A percentile compares a stretch with the other conserved stretches of the same genome.
Evolutionary conservation across 352 stramenopile species (phyloP).

Genomic region (Phytophthora pistaciae): DNA sequence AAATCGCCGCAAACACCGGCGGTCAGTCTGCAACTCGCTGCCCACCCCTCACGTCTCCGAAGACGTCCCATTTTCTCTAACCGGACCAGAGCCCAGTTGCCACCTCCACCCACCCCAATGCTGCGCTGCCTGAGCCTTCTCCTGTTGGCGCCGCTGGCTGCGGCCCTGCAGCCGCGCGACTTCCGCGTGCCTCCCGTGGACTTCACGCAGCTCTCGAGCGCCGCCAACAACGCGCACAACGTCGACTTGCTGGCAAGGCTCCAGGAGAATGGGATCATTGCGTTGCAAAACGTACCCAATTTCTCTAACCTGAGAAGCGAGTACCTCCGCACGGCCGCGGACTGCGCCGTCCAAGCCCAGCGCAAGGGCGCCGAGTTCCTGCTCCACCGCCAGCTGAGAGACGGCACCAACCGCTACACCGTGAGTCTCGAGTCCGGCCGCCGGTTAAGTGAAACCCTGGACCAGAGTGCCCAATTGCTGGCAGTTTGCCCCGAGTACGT

Average conservation of each 20-base stretch:
- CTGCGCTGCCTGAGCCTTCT: slow-evolving; percentile 25
- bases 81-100: neutral
- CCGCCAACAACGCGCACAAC: slow-evolving; percentile 41
- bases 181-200: slow-evolving; percentile 69
- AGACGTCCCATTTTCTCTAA: slow-evolving; percentile 13
- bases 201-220: slow-evolving; percentile 53
- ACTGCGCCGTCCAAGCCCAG: slow-evolving; percentile 64
- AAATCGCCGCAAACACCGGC: neutral
- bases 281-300: slow-evolving; percentile 75
- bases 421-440: slow-evolving; percentile 74
- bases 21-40: slow-evolving; percentile 30
- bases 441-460: slow-evolving; percentile 39
- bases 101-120: slow-evolving; percentile 16
- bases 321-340: slow-evolving; percentile 67
- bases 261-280: slow-evolving; percentile 77
- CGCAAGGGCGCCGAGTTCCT: slow-evolving; percentile 68
- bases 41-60: slow-evolving; percentile 23
- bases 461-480: slow-evolving; percentile 49
- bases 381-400: slow-evolving; percentile 67
- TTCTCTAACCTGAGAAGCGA: slow-evolving; percentile 57
- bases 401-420: slow-evolving; percentile 80
- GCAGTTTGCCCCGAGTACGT: slow-evolving; percentile 65
- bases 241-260: slow-evolving; percentile 55
- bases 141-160: slow-evolving; percentile 22
- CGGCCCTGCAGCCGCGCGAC: slow-evolving; percentile 39